Conservation (phyloP, 2,329 filamentous ascomycete genomes). For the Mycosphaerella arachidis region DNA sequence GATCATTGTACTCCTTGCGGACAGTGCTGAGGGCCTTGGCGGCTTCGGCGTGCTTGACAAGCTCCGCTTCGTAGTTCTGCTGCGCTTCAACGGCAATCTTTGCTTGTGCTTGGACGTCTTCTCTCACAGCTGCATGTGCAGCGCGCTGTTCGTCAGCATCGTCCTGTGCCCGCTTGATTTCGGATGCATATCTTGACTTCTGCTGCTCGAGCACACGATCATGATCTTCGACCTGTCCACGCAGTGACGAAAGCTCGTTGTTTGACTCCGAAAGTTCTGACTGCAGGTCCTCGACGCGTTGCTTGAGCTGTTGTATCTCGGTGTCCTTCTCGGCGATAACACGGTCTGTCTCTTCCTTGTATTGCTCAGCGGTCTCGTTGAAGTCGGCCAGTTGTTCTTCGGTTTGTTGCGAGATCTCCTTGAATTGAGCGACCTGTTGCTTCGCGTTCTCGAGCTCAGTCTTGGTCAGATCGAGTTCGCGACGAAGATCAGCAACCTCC, state of each 20-base stretch:
- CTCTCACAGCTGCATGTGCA: constrained; percentile 77
- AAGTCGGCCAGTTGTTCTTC: constrained; percentile 83
- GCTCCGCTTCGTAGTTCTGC: constrained; percentile 89
- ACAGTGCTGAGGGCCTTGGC: constrained; percentile 76
- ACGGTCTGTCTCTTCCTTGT: constrained; percentile 77
- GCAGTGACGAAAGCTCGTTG: constrained; percentile 72
- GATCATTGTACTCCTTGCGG: constrained; percentile 72
- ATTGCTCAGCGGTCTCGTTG: constrained; percentile 76
- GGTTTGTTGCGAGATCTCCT: constrained; percentile 75
- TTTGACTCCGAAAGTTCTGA: constrained; percentile 77
- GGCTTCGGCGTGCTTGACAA: constrained; percentile 94
- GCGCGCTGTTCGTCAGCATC: constrained; percentile 75
- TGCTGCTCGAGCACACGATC: constrained; percentile 71
- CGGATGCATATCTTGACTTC: constrained; percentile 70
- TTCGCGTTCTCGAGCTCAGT: constrained; percentile 77
- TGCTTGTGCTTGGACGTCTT: constrained; percentile 87
- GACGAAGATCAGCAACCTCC: constrained; percentile 80
- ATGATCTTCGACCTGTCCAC: constrained; percentile 74
- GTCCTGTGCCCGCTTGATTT: constrained; percentile 76
- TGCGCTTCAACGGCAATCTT: constrained; percentile 91
- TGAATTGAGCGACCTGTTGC: constrained; percentile 80
- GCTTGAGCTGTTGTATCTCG: constrained; percentile 74
- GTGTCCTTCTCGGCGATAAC: constrained; percentile 71
- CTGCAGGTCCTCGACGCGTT: constrained; percentile 78
- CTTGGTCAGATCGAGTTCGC: constrained; percentile 75